These are phyloP conservation scores for Solanum megistacrolobum DNA, from an alignment of 257 asterid genomes.

Conservation along the genomic window DNA sequence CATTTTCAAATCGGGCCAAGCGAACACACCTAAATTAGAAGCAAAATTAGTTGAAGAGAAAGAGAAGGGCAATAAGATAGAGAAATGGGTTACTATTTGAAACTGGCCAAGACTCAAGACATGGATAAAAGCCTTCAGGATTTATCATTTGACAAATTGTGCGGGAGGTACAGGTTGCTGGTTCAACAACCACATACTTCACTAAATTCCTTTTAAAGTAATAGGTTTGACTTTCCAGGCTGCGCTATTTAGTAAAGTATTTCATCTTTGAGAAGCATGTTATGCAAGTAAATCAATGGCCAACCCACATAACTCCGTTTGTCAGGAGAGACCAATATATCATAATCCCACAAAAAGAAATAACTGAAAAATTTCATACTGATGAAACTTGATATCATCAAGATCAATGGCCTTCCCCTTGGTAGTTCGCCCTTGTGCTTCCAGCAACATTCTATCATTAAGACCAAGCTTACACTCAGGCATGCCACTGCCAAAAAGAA, in stretches of 20 bases:
- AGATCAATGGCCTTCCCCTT: slow-evolving; percentile 99
- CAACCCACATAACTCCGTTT: background rate
- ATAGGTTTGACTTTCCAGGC: background rate
- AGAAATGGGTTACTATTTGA: background rate
- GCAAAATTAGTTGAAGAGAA: slow-evolving; percentile 8
- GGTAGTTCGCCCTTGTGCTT: slow-evolving; percentile 89
- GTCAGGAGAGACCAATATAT: background rate
- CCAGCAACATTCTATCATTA: slow-evolving; percentile 91
- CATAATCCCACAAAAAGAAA: slow-evolving; percentile 3
- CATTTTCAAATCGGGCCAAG: slow-evolving; percentile 93
- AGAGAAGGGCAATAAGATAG: background rate
- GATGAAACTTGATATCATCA: slow-evolving; percentile 98
- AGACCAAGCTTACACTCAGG: slow-evolving; percentile 99
- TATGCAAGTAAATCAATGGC: background rate
- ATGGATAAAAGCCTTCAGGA: background rate
- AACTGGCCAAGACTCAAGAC: background rate
- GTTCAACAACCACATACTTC: background rate
- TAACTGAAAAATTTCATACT: slow-evolving; percentile 39
- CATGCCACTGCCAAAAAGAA: slow-evolving; percentile 79
- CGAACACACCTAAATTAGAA: slow-evolving; percentile 80
- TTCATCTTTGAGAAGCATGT: background rate
- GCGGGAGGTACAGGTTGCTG: background rate
- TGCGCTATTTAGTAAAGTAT: background rate
- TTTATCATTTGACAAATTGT: background rate
- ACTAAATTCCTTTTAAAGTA: background rate